phyloP scores from a whole-genome alignment of 257 asterid species.

The Capsicum rhomboideum region DNA sequence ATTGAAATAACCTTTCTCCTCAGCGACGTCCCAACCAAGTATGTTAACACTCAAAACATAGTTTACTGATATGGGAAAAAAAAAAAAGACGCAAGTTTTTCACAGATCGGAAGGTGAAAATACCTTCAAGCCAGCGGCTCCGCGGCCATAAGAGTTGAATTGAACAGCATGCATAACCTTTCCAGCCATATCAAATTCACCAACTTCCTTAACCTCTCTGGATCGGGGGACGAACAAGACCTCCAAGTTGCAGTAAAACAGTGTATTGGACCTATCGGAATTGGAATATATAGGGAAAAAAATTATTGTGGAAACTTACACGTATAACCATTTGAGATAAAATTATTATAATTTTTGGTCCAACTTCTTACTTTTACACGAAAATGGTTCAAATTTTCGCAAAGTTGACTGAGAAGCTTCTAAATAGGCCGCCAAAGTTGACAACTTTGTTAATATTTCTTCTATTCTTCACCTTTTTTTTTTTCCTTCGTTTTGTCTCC shows the following conservation, averaged over 20 bases:
- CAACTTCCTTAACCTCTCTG: neutral
- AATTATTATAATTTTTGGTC: too few species aligned
- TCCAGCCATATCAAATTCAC: conserved; percentile 40
- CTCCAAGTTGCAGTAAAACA: neutral
- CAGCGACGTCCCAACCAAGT: neutral
- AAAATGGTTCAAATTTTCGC: too few species aligned
- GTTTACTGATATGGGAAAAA: neutral
- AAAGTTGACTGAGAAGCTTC: too few species aligned
- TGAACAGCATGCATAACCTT: conserved; percentile 75
- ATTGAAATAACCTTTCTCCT: neutral
- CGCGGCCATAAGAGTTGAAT: conserved; percentile 71
- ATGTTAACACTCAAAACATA: neutral
- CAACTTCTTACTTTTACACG: too few species aligned
- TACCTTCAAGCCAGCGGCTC: conserved; percentile 73
- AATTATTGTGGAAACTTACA: too few species aligned
- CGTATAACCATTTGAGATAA: too few species aligned
- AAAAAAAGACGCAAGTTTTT: neutral
- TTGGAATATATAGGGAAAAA: neutral
- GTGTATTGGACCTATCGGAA: neutral
- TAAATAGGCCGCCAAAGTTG: too few species aligned
- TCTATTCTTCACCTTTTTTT: too few species aligned
- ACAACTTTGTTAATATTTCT: too few species aligned
- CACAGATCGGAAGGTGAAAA: neutral
- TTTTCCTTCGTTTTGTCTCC: too few species aligned
- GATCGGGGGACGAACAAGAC: neutral